phyloP scores from a whole-genome alignment of 108 stramenopile species.

The Fistulifera pelliculosa region DNA sequence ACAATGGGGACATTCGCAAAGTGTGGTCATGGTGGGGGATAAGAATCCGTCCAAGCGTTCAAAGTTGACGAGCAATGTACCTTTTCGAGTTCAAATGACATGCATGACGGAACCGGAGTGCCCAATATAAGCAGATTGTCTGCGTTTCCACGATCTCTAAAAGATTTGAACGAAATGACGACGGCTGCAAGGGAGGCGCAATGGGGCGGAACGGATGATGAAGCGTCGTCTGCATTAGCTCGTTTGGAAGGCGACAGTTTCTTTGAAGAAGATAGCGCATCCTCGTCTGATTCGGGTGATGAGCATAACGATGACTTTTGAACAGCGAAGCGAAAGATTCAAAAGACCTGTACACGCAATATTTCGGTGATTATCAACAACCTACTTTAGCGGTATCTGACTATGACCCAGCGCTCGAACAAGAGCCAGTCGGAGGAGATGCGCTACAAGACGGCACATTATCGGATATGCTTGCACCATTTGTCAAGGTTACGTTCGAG shows the following conservation, averaged over 20 bases:
- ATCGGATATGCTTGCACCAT: constrained; percentile 53
- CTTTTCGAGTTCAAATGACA: no score
- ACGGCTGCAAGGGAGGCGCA: constrained; percentile 52
- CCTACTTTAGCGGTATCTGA: neutral
- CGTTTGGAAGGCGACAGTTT: constrained; percentile 19
- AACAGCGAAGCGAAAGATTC: constrained; percentile 1
- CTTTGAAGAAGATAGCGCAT: constrained; percentile 32
- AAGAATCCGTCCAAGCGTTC: constrained; percentile 11
- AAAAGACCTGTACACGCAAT: constrained; percentile 23
- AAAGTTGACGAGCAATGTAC: no score
- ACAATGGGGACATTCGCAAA: constrained; percentile 81
- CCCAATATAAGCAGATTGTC: neutral
- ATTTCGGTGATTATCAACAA: constrained; percentile 19
- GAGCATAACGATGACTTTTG: constrained; percentile 19
- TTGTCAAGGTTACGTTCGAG: constrained; percentile 32
- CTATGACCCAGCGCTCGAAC: neutral
- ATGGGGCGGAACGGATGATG: constrained; percentile 51
- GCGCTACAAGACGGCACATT: constrained; percentile 30
- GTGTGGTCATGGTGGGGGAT: constrained; percentile 87
- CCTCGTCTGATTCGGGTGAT: constrained; percentile 18
- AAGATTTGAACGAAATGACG: constrained; percentile 62
- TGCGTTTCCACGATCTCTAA: constrained; percentile 23
- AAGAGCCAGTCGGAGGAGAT: neutral
- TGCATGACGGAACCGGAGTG: neutral
- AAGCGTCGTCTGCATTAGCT: constrained; percentile 10